Percentiles rank a stretch among this genome's conserved stretches.
Conservation (phyloP, 2,329 filamentous ascomycete species). For the Stagonosporopsis cucurbitacearum region DNA sequence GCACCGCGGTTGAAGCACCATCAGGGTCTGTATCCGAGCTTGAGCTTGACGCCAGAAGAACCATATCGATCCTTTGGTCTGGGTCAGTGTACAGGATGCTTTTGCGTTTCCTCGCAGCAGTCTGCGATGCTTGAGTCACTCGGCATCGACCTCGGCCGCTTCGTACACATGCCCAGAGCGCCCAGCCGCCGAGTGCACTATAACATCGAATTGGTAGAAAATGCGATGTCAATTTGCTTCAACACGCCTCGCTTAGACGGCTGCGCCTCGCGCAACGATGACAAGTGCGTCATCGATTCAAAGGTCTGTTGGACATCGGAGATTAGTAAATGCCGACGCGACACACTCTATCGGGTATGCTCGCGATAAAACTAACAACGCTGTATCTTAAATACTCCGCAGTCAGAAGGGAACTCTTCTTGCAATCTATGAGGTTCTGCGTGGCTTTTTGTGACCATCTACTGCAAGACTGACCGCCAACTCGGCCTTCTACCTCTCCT, state of each 20-base stretch:
- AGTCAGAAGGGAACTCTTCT: neutral
- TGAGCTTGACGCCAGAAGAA: neutral
- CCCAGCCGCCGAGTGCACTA: slow-evolving; percentile 18
- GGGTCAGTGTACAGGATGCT: neutral
- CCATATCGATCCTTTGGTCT: neutral
- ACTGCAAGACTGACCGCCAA: neutral
- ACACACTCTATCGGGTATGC: neutral
- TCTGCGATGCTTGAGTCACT: neutral
- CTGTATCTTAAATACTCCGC: neutral
- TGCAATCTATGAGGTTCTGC: neutral
- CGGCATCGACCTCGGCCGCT: slow-evolving; percentile 1
- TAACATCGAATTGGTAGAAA: slow-evolving; percentile 19
- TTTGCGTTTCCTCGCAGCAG: neutral
- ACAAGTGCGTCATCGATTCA: slow-evolving; percentile 14
- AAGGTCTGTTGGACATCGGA: neutral
- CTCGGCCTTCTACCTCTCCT: neutral
- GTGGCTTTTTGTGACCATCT: neutral
- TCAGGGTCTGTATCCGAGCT: neutral
- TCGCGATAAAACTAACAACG: too few relatives aligned
- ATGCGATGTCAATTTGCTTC: slow-evolving; percentile 19
- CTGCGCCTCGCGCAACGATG: slow-evolving; percentile 13
- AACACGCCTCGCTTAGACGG: slow-evolving; percentile 16
- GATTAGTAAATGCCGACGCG: neutral
- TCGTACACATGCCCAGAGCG: slow-evolving; percentile 7
- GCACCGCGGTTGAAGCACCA: neutral